Evolutionary conservation across 108 stramenopile genomes (phyloP).

Genomic region (Pseudonitzschia delicatissima): DNA sequence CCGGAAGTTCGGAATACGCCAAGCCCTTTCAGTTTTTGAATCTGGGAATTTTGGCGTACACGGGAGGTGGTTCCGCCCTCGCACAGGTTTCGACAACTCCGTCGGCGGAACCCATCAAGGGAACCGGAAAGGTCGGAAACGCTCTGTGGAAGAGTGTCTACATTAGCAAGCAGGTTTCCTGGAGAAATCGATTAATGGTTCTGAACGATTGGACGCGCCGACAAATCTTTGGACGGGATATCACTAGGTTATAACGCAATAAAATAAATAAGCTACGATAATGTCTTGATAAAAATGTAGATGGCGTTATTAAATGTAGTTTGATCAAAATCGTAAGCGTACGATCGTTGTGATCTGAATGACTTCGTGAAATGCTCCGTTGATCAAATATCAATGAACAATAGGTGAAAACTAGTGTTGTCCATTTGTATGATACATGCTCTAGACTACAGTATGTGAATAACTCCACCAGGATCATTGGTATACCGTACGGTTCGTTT

Average conservation of each 20-base stretch:
- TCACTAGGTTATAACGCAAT: slow-evolving; percentile 50
- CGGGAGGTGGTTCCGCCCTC: slow-evolving; percentile 81
- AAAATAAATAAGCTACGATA: not conserved
- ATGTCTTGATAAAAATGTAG: not conserved
- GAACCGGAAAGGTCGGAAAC: slow-evolving; percentile 76
- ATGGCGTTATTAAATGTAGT: too few species aligned
- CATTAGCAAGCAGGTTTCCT: slow-evolving; percentile 87
- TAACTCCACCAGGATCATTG: too few species aligned
- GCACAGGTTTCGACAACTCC: slow-evolving; percentile 77
- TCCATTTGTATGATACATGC: too few species aligned
- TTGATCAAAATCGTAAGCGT: too few species aligned
- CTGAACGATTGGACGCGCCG: slow-evolving; percentile 90
- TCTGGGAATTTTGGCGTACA: slow-evolving; percentile 93
- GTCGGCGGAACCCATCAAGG: slow-evolving; percentile 55
- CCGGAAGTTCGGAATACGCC: slow-evolving; percentile 58
- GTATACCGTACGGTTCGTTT: too few species aligned
- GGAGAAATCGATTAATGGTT: slow-evolving; percentile 86
- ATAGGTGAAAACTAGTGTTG: too few species aligned
- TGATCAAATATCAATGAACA: too few species aligned
- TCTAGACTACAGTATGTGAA: too few species aligned
- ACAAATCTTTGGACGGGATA: slow-evolving; percentile 82
- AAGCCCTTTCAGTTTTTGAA: slow-evolving; percentile 95
- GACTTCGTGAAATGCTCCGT: too few species aligned
- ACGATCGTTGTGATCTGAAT: too few species aligned
- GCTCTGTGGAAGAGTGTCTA: slow-evolving; percentile 85